phyloP scores from a whole-genome alignment of 2,329 filamentous ascomycete species.

The Fusarium palustre region DNA sequence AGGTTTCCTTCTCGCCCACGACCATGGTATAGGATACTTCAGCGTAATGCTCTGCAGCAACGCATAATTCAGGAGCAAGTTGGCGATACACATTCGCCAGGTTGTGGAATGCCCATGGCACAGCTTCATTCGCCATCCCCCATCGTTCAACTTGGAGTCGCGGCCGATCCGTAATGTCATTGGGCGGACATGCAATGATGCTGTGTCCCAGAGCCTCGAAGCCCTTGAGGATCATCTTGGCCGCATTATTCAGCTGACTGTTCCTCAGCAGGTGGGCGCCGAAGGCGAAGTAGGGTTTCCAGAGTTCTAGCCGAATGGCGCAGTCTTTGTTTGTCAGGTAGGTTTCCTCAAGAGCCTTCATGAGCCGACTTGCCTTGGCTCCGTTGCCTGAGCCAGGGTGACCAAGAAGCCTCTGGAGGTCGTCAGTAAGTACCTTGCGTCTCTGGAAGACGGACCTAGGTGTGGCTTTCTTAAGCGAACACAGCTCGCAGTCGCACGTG shows the following conservation, averaged over 20 bases:
- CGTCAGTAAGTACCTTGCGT: neutral
- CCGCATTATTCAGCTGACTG: neutral
- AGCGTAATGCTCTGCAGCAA: neutral
- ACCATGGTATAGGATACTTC: neutral
- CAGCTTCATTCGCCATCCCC: neutral
- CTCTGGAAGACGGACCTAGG: neutral
- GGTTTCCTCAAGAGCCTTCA: neutral
- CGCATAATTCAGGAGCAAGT: slow-evolving; percentile 1
- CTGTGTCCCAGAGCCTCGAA: neutral
- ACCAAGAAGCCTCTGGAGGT: neutral
- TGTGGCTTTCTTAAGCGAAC: neutral
- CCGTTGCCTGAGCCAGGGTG: neutral
- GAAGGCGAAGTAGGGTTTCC: neutral
- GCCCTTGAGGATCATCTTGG: slow-evolving; percentile 3
- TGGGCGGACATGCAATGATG: slow-evolving; percentile 1
- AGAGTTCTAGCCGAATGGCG: neutral
- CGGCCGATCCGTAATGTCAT: neutral
- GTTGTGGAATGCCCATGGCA: neutral
- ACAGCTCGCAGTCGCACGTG: neutral
- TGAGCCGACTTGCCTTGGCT: neutral
- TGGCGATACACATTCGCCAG: neutral
- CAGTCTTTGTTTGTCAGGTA: neutral
- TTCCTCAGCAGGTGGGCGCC: neutral
- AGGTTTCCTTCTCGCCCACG: slow-evolving; percentile 2
- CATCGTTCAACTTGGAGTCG: neutral